Evolutionary conservation across 2,329 filamentous ascomycete genomes (phyloP), one percentile per base, ranked within the genome.

Genomic region (Calonectria pseudoreteaudii): DNA sequence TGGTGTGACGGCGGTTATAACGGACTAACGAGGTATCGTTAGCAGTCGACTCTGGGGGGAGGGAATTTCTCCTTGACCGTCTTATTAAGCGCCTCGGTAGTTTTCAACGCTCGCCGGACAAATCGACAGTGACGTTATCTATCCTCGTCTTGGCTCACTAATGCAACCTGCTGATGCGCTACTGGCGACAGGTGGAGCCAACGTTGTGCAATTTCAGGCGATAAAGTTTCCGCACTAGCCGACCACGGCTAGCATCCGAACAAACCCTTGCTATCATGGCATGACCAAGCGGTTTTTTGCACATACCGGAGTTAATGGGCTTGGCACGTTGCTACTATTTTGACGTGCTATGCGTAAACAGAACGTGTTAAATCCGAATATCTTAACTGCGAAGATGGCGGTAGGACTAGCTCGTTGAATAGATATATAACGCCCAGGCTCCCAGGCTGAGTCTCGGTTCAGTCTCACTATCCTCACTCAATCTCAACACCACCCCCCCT

Each of bases 121-220:
- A 62, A 41, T 62, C 53, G 30, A 44, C 28, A 26, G 31, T 68
- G 70, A 71, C 70, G 52, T 47, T 68, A 31, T 65, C 50, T 60
- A 60, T 44, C 31, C 6, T 58, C 11, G 3, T 49, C 50, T 6
- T 28, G 50, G 58, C 31, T 34, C 70, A 50, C 70, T 72, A 72
- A 72, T 72, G 70, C 70, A 68, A 20, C 66, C 47, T 69, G 70
- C 70, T 72, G 70, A 72, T 72, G 70, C 66, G 49, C 70, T 62
- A 68, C 36, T 26, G 26, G 65, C 8, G 47, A 26, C 34, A 53
- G 47, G 65, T 68, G 70, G 65, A 44, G 28, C 49, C 9, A 18
- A 14, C 26, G n/a, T 56, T 56, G 34, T 53, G 60, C 60, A 47
- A 47, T 47, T 49, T 68, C 23, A 23, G 60, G 16, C 26, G 14